Conservation (phyloP, 768 basidiomycete species). For the Boletus fagicola region DNA sequence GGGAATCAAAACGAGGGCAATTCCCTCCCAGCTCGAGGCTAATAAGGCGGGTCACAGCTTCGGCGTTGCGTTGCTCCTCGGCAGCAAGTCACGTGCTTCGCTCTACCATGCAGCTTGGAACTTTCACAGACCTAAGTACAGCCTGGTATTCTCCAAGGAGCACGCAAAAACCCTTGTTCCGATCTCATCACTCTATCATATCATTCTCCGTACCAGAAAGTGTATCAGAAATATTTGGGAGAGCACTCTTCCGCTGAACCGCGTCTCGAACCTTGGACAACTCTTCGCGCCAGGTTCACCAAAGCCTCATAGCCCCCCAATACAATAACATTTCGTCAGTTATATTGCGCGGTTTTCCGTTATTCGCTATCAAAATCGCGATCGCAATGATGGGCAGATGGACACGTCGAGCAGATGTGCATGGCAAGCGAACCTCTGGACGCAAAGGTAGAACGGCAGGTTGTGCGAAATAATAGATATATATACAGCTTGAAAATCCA, state of each 20-base stretch:
- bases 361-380: background rate
- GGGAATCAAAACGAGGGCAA: background rate
- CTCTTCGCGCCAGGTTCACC: background rate
- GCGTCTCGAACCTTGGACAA: background rate
- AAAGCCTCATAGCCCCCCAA: background rate
- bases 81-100: constrained; percentile 13
- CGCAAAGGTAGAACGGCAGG: background rate
- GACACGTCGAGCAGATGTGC: background rate
- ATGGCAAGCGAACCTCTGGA: background rate
- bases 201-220: background rate
- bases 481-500: constrained; percentile 1
- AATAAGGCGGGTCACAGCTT: background rate
- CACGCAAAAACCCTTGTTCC: background rate
- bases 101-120: too few relatives aligned
- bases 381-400: background rate
- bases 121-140: background rate
- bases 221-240: background rate
- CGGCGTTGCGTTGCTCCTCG: background rate
- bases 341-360: background rate
- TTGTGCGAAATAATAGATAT: constrained; percentile 6
- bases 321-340: too few relatives aligned
- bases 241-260: background rate
- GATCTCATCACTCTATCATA: background rate
- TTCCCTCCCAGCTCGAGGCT: background rate
- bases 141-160: background rate